Conservation (phyloP, 2,329 filamentous ascomycete species). For the Fusarium tuaranense region DNA sequence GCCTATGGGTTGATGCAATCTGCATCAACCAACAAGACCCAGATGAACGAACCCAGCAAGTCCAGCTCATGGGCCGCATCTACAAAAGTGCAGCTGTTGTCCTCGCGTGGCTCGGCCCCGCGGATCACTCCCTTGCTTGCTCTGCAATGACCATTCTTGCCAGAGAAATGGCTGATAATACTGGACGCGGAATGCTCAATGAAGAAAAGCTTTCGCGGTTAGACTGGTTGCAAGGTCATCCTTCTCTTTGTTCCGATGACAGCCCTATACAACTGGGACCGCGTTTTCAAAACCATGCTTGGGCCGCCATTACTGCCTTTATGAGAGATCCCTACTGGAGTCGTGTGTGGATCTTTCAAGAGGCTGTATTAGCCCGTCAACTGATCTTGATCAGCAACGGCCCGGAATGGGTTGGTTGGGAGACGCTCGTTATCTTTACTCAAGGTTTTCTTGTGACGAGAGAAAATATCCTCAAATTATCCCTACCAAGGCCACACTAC, state of each 20-base stretch:
- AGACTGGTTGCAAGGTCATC: neutral
- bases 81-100: neutral
- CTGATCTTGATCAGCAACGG: neutral
- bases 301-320: neutral
- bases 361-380: neutral
- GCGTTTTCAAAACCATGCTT: neutral
- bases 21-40: neutral
- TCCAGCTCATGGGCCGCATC: neutral
- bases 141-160: neutral
- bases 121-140: neutral
- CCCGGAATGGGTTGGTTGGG: neutral
- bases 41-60: neutral
- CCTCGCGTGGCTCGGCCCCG: neutral
- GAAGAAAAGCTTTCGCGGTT: neutral
- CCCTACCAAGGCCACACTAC: neutral
- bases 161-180: neutral
- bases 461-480: neutral
- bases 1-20: neutral
- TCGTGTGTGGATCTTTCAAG: neutral
- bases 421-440: neutral
- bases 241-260: neutral
- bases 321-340: neutral
- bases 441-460: neutral
- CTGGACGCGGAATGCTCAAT: neutral
- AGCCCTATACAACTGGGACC: neutral